Conservation (phyloP, 2,329 filamentous ascomycete species). For the Akanthomyces uredinophilus region DNA sequence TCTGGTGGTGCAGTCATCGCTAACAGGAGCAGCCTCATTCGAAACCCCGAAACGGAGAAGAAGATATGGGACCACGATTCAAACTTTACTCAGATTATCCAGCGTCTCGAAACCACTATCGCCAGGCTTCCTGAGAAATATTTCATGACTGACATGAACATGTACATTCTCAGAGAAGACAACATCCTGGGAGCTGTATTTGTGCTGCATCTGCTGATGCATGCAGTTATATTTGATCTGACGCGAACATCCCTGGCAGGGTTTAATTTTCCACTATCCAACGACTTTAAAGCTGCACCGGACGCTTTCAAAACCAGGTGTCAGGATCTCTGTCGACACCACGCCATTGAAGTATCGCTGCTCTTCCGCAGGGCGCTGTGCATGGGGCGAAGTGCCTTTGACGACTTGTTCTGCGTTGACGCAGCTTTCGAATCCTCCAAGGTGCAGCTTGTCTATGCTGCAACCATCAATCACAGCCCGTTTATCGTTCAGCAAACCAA, state of each 20-base stretch:
- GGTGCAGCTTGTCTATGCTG: constrained; percentile 24
- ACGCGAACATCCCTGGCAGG: constrained; percentile 22
- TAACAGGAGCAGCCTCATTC: constrained; percentile 17
- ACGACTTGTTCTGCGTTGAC: constrained; percentile 22
- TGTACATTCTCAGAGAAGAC: constrained; percentile 19
- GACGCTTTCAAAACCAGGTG: constrained; percentile 19
- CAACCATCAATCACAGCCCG: constrained; percentile 20
- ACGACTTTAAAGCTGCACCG: constrained; percentile 20
- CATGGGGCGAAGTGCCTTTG: constrained; percentile 17
- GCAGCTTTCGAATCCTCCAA: constrained; percentile 24
- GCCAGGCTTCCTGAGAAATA: constrained; percentile 21
- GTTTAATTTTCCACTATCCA: constrained; percentile 23
- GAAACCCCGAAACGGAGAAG: constrained; percentile 14
- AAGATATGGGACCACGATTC: constrained; percentile 14
- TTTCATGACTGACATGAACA: constrained; percentile 19
- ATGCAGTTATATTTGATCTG: constrained; percentile 22
- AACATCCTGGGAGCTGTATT: constrained; percentile 22
- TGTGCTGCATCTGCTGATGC: constrained; percentile 22
- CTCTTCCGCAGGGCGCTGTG: constrained; percentile 19
- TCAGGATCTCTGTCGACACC: constrained; percentile 20
- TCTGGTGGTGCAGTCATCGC: background rate
- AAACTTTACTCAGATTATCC: constrained; percentile 16
- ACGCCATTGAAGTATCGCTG: constrained; percentile 21
- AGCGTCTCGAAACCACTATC: constrained; percentile 19
- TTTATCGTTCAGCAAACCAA: constrained; percentile 18